Conservation (phyloP, 192 early-diverging fungal genomes). For the Backusella tuberculispora region DNA sequence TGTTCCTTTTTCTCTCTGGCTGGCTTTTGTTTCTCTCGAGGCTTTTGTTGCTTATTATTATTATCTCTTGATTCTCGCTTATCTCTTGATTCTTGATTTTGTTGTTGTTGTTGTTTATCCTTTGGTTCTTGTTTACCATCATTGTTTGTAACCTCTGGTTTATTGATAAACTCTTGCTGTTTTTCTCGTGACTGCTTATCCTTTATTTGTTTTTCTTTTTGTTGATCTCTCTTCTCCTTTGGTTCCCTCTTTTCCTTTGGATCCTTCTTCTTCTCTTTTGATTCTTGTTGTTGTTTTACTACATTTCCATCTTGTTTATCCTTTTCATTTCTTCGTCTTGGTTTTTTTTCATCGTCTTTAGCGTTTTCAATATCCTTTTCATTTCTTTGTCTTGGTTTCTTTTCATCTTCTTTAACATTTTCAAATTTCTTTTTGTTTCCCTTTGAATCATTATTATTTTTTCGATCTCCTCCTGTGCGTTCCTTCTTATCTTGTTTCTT, state of each 20-base stretch:
- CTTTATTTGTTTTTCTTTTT: background rate
- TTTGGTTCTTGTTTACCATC: background rate
- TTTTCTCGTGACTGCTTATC: background rate
- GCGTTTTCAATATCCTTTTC: no score
- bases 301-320: background rate
- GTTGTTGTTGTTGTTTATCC: background rate
- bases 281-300: background rate
- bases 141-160: conserved; percentile 5
- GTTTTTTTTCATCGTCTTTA: no score
- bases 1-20: background rate
- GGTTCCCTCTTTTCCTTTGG: background rate
- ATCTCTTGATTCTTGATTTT: background rate
- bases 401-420: no score
- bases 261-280: background rate
- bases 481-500: no score
- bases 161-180: background rate
- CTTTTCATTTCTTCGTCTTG: no score
- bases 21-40: background rate
- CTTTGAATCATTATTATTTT: no score
- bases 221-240: background rate
- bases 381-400: no score
- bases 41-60: background rate
- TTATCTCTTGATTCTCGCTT: background rate
- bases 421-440: no score
- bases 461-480: no score